phyloP scores from a whole-genome alignment of 768 basidiomycete species.

The Pholiota conissans region DNA sequence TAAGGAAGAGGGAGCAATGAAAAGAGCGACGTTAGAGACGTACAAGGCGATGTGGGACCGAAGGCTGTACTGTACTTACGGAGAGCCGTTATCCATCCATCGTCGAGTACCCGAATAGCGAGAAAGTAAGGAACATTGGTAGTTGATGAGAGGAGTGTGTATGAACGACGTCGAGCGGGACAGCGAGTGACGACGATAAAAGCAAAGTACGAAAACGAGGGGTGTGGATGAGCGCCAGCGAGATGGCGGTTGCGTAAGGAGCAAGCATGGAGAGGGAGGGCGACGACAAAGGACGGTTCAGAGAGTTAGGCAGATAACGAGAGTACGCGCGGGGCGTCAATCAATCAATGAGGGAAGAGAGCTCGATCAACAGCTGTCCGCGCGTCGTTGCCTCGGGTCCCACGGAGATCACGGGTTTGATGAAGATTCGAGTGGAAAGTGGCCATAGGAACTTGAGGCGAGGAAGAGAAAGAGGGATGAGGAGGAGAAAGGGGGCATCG shows the following conservation, averaged over 20 bases:
- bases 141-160: background rate
- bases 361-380: slow-evolving; percentile 8
- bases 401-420: no score
- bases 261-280: no score
- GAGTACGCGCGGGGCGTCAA: background rate
- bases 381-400: slow-evolving; percentile 8
- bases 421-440: slow-evolving; percentile 33
- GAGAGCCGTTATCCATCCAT: slow-evolving; percentile 25
- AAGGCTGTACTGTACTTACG: slow-evolving; percentile 18
- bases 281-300: no score
- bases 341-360: background rate
- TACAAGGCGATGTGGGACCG: no score
- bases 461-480: background rate
- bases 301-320: background rate
- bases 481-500: background rate
- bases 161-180: no score
- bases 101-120: background rate
- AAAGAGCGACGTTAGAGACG: background rate
- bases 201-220: background rate
- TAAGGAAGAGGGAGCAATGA: background rate
- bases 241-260: slow-evolving; percentile 13
- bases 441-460: slow-evolving; percentile 40
- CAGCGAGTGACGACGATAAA: no score
- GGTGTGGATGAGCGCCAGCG: background rate
- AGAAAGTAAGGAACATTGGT: background rate